Conservation (phyloP, 371 early-diverging fungal species). For the Mortierella sp. region DNA sequence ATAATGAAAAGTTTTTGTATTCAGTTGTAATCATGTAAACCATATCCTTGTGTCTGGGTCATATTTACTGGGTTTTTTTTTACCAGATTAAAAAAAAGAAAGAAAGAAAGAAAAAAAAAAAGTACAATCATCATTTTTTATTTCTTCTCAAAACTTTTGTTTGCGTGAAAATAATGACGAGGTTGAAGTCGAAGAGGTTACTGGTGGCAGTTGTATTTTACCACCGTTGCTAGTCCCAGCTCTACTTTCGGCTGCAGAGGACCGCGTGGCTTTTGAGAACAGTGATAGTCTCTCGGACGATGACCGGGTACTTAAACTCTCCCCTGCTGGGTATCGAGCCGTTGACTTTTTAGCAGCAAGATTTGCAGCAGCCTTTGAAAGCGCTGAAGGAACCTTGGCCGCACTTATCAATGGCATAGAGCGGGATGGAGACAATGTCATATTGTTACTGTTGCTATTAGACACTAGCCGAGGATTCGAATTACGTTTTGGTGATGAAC, state of each 20-base stretch:
- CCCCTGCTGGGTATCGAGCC: conserved; percentile 6
- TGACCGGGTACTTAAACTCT: not conserved
- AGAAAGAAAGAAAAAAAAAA: conserved; percentile 7
- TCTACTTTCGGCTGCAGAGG: not conserved
- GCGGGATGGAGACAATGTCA: not conserved
- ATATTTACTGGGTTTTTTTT: not conserved
- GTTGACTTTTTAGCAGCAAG: conserved; percentile 28
- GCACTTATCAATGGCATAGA: conserved; percentile 6
- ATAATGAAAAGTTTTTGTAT: not conserved
- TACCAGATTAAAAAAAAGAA: conserved; percentile 3
- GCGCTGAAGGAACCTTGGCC: conserved; percentile 26
- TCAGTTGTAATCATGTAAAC: not conserved
- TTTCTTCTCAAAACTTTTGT: not conserved
- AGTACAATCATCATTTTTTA: not conserved
- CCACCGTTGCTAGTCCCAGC: not conserved
- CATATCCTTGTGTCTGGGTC: not conserved
- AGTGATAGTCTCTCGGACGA: not conserved
- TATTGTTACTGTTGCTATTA: not conserved
- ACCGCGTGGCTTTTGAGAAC: not conserved
- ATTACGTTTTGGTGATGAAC: not conserved
- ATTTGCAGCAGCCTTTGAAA: conserved; percentile 27
- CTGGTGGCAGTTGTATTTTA: not conserved
- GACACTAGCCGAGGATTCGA: not conserved
- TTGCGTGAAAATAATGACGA: not conserved
- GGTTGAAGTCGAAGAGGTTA: not conserved